Base-by-base conservation (phyloP, 768 basidiomycete species). In the Boletus sensibilis region DNA sequence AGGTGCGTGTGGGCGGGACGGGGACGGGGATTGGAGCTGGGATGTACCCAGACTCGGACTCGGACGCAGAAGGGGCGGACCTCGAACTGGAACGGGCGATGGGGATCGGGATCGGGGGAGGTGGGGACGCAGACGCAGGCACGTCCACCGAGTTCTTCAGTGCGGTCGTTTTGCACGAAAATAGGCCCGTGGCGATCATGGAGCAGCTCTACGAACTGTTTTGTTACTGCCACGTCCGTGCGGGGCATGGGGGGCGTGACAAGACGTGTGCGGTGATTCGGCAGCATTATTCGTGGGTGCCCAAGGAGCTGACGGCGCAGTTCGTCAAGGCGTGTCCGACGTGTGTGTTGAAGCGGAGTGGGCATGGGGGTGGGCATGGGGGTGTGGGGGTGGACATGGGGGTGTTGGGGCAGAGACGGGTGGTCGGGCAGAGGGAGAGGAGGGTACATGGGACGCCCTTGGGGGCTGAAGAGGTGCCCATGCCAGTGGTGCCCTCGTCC, bases 271-370 rank as follows among this genome's bases (percentile, higher is more conserved):
- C 79, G 3, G 75, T 83, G 53, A 79, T 92, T 38, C 78, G 87
- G 46, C 75, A 82, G 57, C 80, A 82, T 63, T 94, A 91, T 69
- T 86, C 88, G 10, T 92, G 87, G 85, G 82, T 94, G 27, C 91
- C 92, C 16, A 93, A 92, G 72, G 87, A 90, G 64, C 83, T 94
- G 40, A 82, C 92, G 44, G 82, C 87, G 18, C 82, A 81, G 56
- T 94, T 91, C 66, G 85, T 92, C 71, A 85, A 84, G 70, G 79
- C 79, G 25, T 93, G 92, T 64, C 92, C 90, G 14, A 88, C 88
- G 9, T 93, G 92, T 63, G 78, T 70, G 56, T 74, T 68, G 50
- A 78, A 79, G 69, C 70, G 77, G 58, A 74, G 73, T 50, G 75
- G 75, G 42, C 66, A 71, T 21, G 71, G 27, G 27, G 27, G 27